Conservation (phyloP, 78 protist species). For the Salpingoeca rosetta region DNA sequence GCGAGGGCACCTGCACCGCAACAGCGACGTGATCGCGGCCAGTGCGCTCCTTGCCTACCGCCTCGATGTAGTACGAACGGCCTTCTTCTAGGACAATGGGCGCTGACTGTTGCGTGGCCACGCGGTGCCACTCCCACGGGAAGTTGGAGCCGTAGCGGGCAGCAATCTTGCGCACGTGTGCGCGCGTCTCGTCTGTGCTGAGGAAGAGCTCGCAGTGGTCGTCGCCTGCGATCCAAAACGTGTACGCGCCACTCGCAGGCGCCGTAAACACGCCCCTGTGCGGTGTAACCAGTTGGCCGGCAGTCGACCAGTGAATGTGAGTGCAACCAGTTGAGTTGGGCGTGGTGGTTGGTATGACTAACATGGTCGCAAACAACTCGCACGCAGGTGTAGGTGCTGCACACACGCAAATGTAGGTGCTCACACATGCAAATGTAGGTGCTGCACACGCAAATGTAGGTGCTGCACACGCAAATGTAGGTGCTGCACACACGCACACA, state of each 20-base stretch:
- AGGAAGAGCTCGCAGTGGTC: background rate
- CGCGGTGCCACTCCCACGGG: background rate
- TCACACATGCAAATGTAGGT: too few relatives aligned
- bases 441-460: too few relatives aligned
- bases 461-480: too few relatives aligned
- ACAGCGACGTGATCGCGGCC: background rate
- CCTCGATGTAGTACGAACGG: background rate
- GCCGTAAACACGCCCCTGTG: too few relatives aligned
- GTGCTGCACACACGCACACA: too few relatives aligned
- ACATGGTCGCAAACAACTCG: too few relatives aligned
- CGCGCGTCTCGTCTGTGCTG: background rate
- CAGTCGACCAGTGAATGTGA: too few relatives aligned
- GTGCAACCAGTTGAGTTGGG: too few relatives aligned
- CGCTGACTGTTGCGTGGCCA: background rate
- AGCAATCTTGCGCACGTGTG: background rate
- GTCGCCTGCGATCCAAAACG: background rate
- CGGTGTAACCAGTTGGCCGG: too few relatives aligned
- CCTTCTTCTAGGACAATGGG: background rate
- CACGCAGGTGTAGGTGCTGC: too few relatives aligned
- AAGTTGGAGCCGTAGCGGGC: background rate
- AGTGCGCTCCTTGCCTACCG: background rate
- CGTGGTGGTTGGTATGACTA: too few relatives aligned
- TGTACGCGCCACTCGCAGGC: background rate
- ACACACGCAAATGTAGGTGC: too few relatives aligned
- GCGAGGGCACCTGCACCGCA: background rate